These are phyloP conservation scores for Fibroporia radiculosa DNA, from an alignment of 768 basidiomycete species.

Conservation along the genomic window DNA sequence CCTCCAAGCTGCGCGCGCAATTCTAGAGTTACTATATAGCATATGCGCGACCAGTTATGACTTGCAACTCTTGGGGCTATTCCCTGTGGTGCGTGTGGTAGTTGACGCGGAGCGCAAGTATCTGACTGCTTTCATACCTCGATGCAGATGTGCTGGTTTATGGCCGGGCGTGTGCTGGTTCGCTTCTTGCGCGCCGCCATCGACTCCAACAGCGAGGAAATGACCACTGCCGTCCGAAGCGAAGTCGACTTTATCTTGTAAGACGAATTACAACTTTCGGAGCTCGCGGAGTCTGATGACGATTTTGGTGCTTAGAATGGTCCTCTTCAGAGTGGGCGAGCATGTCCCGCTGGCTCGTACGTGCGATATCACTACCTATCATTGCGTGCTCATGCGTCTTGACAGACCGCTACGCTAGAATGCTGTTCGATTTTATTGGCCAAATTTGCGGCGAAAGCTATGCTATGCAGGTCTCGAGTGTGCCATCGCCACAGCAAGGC, in stretches of 20 bases:
- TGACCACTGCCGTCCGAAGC: slow-evolving; percentile 46
- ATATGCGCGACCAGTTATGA: slow-evolving; percentile 69
- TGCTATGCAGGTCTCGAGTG: slow-evolving; percentile 6
- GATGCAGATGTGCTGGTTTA: slow-evolving; percentile 43
- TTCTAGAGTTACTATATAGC: slow-evolving; percentile 59
- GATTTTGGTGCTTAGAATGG: slow-evolving; percentile 31
- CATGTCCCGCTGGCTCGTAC: slow-evolving; percentile 56
- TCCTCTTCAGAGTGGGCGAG: slow-evolving; percentile 55
- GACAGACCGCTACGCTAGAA: slow-evolving; percentile 43
- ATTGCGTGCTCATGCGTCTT: background rate
- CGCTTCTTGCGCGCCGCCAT: slow-evolving; percentile 60
- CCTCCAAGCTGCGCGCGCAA: slow-evolving; percentile 54
- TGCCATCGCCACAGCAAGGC: background rate
- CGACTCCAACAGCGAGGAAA: slow-evolving; percentile 47
- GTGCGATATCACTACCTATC: slow-evolving; percentile 9
- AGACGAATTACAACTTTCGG: slow-evolving; percentile 16
- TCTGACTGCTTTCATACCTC: background rate
- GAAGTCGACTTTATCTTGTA: slow-evolving; percentile 69
- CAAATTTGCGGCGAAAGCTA: slow-evolving; percentile 20
- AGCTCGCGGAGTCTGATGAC: background rate
- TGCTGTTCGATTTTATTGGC: slow-evolving; percentile 37
- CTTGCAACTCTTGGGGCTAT: slow-evolving; percentile 60
- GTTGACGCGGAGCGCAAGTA: too few relatives aligned
- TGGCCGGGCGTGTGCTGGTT: slow-evolving; percentile 56
- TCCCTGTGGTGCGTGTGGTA: slow-evolving; percentile 46